Evolutionary conservation across 2,329 filamentous ascomycete species (phyloP).

Genomic region (Davidsoniella virescens): DNA sequence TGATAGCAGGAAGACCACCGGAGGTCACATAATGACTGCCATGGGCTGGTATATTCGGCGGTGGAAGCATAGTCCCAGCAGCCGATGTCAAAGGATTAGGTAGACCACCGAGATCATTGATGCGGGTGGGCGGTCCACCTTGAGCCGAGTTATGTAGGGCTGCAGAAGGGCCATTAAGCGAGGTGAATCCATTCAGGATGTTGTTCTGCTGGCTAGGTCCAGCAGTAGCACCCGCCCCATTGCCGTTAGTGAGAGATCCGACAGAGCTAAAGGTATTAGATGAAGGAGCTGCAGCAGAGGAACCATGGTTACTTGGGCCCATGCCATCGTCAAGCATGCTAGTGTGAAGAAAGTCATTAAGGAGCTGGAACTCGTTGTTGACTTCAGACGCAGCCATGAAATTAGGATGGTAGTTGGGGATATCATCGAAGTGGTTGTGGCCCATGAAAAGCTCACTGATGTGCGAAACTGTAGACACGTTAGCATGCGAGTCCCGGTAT

Average conservation of each 20-base stretch:
- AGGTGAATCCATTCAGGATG: constrained; percentile 6
- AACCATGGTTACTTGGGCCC: constrained; percentile 19
- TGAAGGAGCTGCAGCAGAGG: constrained; percentile 16
- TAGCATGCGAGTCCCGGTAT: background rate
- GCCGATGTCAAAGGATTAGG: background rate
- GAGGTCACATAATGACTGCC: background rate
- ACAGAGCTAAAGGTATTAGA: constrained; percentile 14
- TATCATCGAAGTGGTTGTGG: constrained; percentile 79
- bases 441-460: constrained; percentile 35
- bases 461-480: background rate
- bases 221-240: background rate
- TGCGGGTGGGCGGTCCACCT: background rate
- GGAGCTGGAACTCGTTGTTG: constrained; percentile 87
- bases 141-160: background rate
- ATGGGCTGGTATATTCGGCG: background rate
- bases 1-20: constrained; percentile 9
- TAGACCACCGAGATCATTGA: background rate
- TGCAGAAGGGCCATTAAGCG: background rate
- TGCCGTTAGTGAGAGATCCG: background rate
- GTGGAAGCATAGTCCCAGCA: background rate
- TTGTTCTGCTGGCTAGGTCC: background rate
- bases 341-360: constrained; percentile 91
- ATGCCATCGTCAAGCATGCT: constrained; percentile 69
- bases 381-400: constrained; percentile 91
- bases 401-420: constrained; percentile 83